Evolutionary conservation across 768 basidiomycete species (phyloP).

Genomic region (Lepiota venenata): DNA sequence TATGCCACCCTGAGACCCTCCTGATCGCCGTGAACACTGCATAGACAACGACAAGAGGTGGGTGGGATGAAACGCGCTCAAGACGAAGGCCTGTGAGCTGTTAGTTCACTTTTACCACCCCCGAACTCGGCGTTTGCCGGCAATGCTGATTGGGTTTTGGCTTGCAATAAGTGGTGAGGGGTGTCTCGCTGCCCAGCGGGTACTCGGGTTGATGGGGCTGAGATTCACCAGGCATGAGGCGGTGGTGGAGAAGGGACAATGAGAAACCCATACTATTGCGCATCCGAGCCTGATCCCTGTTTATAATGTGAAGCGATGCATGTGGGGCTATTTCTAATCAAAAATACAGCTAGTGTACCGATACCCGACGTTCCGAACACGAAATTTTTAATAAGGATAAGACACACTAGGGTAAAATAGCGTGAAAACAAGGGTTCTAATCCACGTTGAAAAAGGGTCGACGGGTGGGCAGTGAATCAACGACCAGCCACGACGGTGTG

Average conservation of each 20-base stretch:
- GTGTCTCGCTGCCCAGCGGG: neutral
- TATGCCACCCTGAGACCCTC: constrained; percentile 10
- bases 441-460: constrained; percentile 5
- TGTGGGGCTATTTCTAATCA: neutral
- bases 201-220: neutral
- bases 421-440: constrained; percentile 1
- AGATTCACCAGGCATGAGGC: neutral
- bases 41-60: constrained; percentile 18
- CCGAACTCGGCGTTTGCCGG: constrained; percentile 1
- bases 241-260: neutral
- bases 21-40: constrained; percentile 15
- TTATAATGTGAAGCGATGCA: neutral
- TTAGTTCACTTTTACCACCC: neutral
- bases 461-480: constrained; percentile 15
- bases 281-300: neutral
- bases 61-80: constrained; percentile 14
- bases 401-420: constrained; percentile 1
- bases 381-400: constrained; percentile 1
- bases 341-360: neutral
- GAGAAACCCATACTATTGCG: neutral
- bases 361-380: neutral
- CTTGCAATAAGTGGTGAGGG: neutral
- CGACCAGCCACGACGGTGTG: constrained; percentile 40
- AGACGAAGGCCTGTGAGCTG: neutral
- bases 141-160: neutral